Base-by-base conservation (phyloP, 1,284 basidiomycete species). In the Porogramme epimiltina region DNA sequence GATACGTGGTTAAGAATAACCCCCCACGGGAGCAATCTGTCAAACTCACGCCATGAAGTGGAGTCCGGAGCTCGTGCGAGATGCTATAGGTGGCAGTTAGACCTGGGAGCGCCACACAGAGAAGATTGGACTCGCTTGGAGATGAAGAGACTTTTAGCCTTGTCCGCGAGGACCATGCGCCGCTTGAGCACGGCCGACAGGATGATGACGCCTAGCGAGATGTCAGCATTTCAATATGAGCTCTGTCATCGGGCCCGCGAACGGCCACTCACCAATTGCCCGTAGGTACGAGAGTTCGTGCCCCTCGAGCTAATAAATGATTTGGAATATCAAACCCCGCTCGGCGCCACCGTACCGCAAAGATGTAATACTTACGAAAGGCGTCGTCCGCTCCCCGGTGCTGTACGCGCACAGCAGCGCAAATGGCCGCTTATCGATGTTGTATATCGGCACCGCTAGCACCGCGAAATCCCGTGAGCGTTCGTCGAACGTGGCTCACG, bases 111-210 rank as follows among this genome's bases (percentile, higher is more conserved):
- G 38, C 39, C n/a, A 3, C 19, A 54, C 36, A 31, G 50, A 54
- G 33, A 44, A 24, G 25, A n/a, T 43, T 34, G 34, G 6, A 37
- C 34, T 13, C 52, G 89, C 90, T 95, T 95, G 13, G 91, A 93
- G 56, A 95, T 94, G 70, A 95, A 95, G 49, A 93, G 69, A 60
- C 89, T 87, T 72, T 94, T 93, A 1, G 93, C 89, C 67, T 97
- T 95, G 70, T 98, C 95, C 3, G 95, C 95, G 11, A 97, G 77
- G 43, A 94, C 88, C 89, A 98, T 96, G 36, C 94, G 78, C 48
- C 94, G 82, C 70, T 96, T 95, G 40, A 97, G 79, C 4, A 97
- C 93, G 11, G 95, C 94, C 42, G 93, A 94, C 33, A 98, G 77
- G 52, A 98, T 95, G 60, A 98, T 96, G 45, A 97, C 93, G 45